Evolutionary conservation across 768 basidiomycete species (phyloP).

Genomic region (Trametes maxima): DNA sequence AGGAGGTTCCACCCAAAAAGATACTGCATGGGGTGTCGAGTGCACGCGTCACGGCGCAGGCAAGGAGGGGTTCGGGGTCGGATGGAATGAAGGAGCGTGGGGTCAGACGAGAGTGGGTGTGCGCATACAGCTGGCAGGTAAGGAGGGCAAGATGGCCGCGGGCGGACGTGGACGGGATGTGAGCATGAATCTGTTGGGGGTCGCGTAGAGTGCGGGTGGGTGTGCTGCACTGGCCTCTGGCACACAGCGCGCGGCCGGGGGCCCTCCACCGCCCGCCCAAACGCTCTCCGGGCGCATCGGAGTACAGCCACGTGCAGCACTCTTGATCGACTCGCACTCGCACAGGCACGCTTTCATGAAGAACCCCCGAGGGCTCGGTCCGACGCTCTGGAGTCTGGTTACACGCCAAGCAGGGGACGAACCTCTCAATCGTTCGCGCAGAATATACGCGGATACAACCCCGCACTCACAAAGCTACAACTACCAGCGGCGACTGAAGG

Average conservation of each 20-base stretch:
- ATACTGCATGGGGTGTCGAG: constrained; percentile 1
- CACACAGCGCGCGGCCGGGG: background rate
- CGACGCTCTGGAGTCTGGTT: too few relatives aligned
- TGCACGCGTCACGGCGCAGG: background rate
- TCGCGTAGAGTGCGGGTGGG: background rate
- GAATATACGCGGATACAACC: too few relatives aligned
- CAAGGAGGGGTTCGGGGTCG: background rate
- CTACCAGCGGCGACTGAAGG: too few relatives aligned
- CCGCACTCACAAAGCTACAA: too few relatives aligned
- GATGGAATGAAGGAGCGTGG: constrained; percentile 14
- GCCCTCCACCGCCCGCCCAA: constrained; percentile 3
- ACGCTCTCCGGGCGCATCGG: constrained; percentile 14
- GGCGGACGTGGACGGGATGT: background rate
- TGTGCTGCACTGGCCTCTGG: background rate
- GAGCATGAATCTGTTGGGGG: constrained; percentile 11
- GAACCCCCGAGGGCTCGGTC: too few relatives aligned
- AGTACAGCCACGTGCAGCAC: constrained; percentile 3
- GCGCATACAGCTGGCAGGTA: constrained; percentile 11
- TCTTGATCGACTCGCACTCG: background rate
- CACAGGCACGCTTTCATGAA: background rate
- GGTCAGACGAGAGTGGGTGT: background rate
- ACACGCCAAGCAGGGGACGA: too few relatives aligned
- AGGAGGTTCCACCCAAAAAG: constrained; percentile 3
- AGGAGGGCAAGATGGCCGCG: background rate
- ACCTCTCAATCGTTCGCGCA: too few relatives aligned